Conservation (phyloP, 1,139 yeast genomes). For the Pichiaceae sp. region DNA sequence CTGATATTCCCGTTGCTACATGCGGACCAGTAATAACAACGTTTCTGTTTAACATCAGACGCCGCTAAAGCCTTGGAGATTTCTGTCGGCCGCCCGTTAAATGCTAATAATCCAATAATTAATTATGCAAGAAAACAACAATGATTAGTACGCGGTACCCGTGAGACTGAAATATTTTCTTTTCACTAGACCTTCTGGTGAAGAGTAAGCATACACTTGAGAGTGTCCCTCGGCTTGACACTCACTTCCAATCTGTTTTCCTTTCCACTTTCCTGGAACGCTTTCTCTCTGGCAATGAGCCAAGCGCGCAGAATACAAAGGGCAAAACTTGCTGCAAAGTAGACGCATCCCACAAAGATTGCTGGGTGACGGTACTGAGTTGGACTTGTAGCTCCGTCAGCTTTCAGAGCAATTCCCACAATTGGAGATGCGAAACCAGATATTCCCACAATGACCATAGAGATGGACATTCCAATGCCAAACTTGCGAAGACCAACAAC, state of each 20-base stretch:
- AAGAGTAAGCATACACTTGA: not conserved
- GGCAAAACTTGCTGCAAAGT: slow-evolving; percentile 32
- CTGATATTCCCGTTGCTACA: no score
- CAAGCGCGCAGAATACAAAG: slow-evolving; percentile 40
- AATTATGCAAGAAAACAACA: no score
- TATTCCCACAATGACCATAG: slow-evolving; percentile 40
- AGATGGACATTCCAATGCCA: slow-evolving; percentile 38
- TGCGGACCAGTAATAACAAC: no score
- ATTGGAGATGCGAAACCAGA: slow-evolving; percentile 45
- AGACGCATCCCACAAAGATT: slow-evolving; percentile 45
- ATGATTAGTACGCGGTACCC: no score
- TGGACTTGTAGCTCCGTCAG: slow-evolving; percentile 27
- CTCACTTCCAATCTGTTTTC: slow-evolving; percentile 13
- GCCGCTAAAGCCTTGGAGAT: no score
- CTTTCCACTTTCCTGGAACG: slow-evolving; percentile 18
- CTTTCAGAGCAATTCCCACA: slow-evolving; percentile 41
- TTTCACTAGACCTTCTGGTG: not conserved
- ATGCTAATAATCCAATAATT: not conserved
- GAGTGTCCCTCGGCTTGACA: not conserved
- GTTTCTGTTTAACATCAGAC: no score
- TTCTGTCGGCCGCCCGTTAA: no score
- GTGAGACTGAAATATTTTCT: no score
- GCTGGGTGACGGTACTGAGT: slow-evolving; percentile 40
- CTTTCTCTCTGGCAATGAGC: slow-evolving; percentile 37
- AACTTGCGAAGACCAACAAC: slow-evolving; percentile 41